A percentile compares a stretch with the other conserved stretches of the same genome.
Evolutionary conservation across 352 stramenopile species (phyloP).

Genomic region (Pythium phragmitis): DNA sequence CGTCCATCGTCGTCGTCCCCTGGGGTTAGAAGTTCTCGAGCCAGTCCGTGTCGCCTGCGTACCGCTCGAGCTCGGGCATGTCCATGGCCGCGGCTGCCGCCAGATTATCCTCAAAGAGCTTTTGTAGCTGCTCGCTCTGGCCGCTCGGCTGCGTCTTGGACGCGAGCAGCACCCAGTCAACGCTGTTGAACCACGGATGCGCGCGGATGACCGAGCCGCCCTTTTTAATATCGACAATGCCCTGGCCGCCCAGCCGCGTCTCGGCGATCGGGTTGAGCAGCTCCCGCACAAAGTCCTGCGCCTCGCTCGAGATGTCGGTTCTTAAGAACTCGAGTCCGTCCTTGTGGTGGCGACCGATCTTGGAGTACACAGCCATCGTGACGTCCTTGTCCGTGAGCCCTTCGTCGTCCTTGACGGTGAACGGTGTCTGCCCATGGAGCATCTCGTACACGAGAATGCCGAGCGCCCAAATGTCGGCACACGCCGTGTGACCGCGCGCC

Average conservation of each 20-base stretch:
- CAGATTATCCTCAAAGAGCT: conserved; percentile 64
- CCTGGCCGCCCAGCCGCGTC: conserved; percentile 63
- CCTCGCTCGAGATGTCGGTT: conserved; percentile 55
- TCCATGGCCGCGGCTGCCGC: conserved; percentile 27
- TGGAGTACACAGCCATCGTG: conserved; percentile 84
- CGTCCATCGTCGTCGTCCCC: too few relatives aligned
- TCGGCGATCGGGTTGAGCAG: conserved; percentile 75
- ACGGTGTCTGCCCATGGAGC: conserved; percentile 84
- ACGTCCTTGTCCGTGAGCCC: conserved; percentile 77
- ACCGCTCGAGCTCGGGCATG: conserved; percentile 64
- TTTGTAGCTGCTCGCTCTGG: conserved; percentile 49
- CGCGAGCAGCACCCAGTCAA: conserved; percentile 77
- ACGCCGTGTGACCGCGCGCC: conserved; percentile 69
- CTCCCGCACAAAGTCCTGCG: conserved; percentile 57
- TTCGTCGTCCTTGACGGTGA: conserved; percentile 61
- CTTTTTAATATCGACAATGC: conserved; percentile 73
- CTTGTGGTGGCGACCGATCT: conserved; percentile 74
- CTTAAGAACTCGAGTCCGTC: conserved; percentile 49
- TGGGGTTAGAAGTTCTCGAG: conserved; percentile 65
- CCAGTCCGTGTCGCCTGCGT: conserved; percentile 64
- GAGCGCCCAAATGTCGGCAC: conserved; percentile 83
- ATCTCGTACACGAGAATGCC: conserved; percentile 89
- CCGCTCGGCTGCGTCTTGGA: conserved; percentile 59
- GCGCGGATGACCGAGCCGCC: conserved; percentile 77
- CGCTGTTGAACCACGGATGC: conserved; percentile 74